phyloP scores from a whole-genome alignment of 352 stramenopile species.

The Blastocystis sp. region DNA sequence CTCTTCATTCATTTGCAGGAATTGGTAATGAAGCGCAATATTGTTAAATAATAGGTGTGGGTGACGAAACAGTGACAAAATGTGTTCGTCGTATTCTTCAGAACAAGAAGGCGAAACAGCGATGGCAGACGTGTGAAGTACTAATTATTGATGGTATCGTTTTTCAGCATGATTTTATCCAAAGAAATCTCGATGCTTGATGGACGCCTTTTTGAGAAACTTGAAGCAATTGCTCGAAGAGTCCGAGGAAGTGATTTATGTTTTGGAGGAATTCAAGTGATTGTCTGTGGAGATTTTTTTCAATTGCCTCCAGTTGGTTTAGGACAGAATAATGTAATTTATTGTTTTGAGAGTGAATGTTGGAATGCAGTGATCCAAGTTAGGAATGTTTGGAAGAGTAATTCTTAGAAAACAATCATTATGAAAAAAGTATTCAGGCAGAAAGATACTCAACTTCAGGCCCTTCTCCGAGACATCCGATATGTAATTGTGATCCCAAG shows the following conservation, averaged over 20 bases:
- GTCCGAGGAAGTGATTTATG: conserved; percentile 73
- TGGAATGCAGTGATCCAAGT: conserved; percentile 62
- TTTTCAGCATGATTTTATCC: neutral
- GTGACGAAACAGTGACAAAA: conserved; percentile 69
- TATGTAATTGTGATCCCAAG: neutral
- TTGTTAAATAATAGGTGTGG: conserved; percentile 68
- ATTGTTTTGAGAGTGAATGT: conserved; percentile 55
- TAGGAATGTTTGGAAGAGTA: neutral
- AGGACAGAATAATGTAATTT: conserved; percentile 61
- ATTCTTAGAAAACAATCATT: conserved; percentile 12
- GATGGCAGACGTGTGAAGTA: conserved; percentile 72
- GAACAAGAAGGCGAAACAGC: conserved; percentile 71
- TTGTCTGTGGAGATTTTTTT: conserved; percentile 90
- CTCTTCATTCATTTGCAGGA: conserved; percentile 85
- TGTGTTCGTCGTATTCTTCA: conserved; percentile 70
- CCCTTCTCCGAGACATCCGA: conserved; percentile 35
- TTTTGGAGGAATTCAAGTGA: conserved; percentile 89
- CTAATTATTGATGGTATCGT: conserved; percentile 81
- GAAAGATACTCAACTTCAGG: conserved; percentile 34
- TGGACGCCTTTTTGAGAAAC: conserved; percentile 80
- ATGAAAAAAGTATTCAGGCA: conserved; percentile 59
- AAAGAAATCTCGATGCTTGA: conserved; percentile 85
- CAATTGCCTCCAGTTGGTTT: conserved; percentile 85
- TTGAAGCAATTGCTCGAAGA: conserved; percentile 79
- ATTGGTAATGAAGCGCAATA: conserved; percentile 71